Evolutionary conservation across 2,329 filamentous ascomycete species (phyloP).

Genomic region (Ascomycota sp.): DNA sequence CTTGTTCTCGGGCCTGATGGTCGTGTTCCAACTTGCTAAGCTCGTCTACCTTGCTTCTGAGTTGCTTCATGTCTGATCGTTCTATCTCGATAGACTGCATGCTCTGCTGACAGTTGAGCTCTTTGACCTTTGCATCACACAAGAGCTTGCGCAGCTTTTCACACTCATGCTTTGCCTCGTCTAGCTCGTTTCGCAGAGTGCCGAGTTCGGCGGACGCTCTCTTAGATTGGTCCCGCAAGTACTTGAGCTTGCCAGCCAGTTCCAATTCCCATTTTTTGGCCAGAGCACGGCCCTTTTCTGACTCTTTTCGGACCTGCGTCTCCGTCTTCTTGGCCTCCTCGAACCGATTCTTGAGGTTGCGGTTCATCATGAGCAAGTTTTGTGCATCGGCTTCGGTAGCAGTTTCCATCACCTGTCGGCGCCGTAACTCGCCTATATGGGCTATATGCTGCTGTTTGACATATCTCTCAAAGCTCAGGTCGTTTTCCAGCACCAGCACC

Average conservation of each 20-base stretch:
- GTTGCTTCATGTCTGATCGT: slow-evolving; percentile 35
- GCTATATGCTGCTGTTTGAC: slow-evolving; percentile 67
- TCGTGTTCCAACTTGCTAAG: slow-evolving; percentile 41
- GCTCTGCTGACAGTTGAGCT: slow-evolving; percentile 41
- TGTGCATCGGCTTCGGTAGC: slow-evolving; percentile 67
- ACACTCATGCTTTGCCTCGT: slow-evolving; percentile 35
- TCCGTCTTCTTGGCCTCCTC: slow-evolving; percentile 54
- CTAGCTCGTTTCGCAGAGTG: slow-evolving; percentile 34
- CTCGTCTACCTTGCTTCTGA: slow-evolving; percentile 37
- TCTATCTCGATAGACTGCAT: slow-evolving; percentile 41
- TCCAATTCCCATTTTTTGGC: slow-evolving; percentile 63
- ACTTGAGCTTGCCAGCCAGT: slow-evolving; percentile 43
- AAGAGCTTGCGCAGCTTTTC: slow-evolving; percentile 45
- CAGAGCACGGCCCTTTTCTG: slow-evolving; percentile 48
- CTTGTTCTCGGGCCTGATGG: slow-evolving; percentile 41
- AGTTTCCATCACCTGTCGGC: slow-evolving; percentile 55
- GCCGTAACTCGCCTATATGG: slow-evolving; percentile 59
- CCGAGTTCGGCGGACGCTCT: slow-evolving; percentile 38
- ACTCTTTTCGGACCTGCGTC: slow-evolving; percentile 49
- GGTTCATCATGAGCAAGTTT: slow-evolving; percentile 58
- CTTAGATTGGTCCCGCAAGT: slow-evolving; percentile 50
- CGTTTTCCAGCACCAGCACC: slow-evolving; percentile 57
- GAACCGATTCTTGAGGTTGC: slow-evolving; percentile 49
- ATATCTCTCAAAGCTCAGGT: slow-evolving; percentile 67
- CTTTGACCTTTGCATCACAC: slow-evolving; percentile 47